Conservation (phyloP, 805 yeast genomes). For the Nakazawaea holstii region DNA sequence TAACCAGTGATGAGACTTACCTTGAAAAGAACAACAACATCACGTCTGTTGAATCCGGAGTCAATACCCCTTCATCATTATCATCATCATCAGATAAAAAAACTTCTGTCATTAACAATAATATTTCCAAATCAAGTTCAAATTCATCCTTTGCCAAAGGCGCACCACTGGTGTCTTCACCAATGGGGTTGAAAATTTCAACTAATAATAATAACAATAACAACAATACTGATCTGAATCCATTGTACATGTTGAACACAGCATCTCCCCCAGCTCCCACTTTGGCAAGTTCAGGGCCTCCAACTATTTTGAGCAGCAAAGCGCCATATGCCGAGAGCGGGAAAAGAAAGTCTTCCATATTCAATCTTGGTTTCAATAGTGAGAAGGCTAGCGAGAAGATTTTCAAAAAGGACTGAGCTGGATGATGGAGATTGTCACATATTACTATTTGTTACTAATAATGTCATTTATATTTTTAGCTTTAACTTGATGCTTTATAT, state of each 20-base stretch:
- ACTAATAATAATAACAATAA: not conserved
- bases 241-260: not conserved
- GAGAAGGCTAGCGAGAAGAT: no score
- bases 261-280: conserved; percentile 3
- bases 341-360: not conserved
- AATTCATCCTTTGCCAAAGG: not conserved
- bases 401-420: no score
- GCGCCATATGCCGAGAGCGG: not conserved
- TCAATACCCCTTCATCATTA: conserved; percentile 3
- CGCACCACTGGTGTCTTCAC: not conserved
- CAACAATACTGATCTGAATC: not conserved
- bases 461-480: no score
- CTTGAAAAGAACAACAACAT: not conserved
- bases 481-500: no score
- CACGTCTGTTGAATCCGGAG: not conserved
- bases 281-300: conserved; percentile 2
- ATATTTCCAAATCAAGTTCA: not conserved
- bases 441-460: no score
- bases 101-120: not conserved
- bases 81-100: not conserved
- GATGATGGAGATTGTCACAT: no score
- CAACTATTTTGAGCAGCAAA: conserved; percentile 1
- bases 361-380: no score
- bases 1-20: conserved; percentile 14
- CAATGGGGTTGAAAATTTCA: not conserved